phyloP scores from a whole-genome alignment of 2,329 filamentous ascomycete genomes.

The Chaetomium sp. region DNA sequence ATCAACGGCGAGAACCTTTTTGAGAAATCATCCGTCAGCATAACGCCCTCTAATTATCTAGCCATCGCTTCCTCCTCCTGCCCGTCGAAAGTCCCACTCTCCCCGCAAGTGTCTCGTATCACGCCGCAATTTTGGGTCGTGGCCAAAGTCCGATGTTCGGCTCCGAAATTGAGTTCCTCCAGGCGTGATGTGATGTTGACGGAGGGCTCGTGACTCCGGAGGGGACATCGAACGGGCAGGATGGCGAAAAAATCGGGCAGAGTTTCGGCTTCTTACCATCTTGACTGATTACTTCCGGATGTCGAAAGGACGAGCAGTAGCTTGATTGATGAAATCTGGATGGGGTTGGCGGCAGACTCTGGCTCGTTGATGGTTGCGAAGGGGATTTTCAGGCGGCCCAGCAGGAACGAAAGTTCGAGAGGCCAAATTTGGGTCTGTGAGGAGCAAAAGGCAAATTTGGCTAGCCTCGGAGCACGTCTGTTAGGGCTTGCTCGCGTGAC shows the following conservation, averaged over 20 bases:
- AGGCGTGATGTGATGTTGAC: conserved; percentile 4
- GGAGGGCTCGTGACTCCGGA: conserved; percentile 19
- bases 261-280: conserved; percentile 60
- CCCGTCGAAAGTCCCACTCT: conserved; percentile 18
- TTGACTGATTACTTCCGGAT: conserved; percentile 59
- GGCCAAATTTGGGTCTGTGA: conserved; percentile 39
- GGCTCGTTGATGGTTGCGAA: conserved; percentile 52
- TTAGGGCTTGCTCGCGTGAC: conserved; percentile 36
- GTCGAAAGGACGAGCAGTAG: conserved; percentile 49
- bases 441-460: conserved; percentile 41
- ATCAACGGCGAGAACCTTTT: conserved; percentile 99
- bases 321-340: conserved; percentile 57
- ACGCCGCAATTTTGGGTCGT: not conserved
- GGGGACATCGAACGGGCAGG: conserved; percentile 23
- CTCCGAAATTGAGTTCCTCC: conserved; percentile 9
- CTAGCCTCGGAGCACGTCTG: conserved; percentile 38
- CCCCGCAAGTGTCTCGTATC: conserved; percentile 1
- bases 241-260: conserved; percentile 28
- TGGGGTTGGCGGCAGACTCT: conserved; percentile 53
- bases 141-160: conserved; percentile 8
- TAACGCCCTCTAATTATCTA: conserved; percentile 28
- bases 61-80: conserved; percentile 11
- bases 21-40: conserved; percentile 50
- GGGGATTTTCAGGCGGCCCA: conserved; percentile 40
- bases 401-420: conserved; percentile 52